Percentiles rank a stretch among this genome's conserved stretches.
These are phyloP conservation scores for Ascochyta koolunga DNA, from an alignment of 2,329 filamentous ascomycete genomes.

Conservation along the genomic window DNA sequence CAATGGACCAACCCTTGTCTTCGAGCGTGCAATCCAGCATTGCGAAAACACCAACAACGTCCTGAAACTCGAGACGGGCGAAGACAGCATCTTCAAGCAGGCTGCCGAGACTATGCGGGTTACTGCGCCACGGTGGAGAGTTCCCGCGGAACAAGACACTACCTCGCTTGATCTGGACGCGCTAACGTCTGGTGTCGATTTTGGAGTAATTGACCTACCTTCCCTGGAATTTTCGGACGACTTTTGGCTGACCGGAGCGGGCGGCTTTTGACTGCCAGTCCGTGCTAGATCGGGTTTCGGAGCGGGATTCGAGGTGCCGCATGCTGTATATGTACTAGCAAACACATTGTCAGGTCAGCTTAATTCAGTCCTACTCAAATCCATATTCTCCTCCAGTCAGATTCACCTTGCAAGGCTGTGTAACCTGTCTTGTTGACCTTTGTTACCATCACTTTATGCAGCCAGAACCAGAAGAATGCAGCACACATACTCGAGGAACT, in stretches of 20 bases:
- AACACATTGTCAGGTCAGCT: not conserved
- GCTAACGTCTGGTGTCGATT: not conserved
- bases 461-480: not conserved
- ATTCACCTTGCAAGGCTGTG: not conserved
- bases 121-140: slow-evolving; percentile 20
- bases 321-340: not conserved
- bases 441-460: not conserved
- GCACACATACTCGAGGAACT: too few relatives aligned
- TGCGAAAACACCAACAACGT: slow-evolving; percentile 15
- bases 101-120: slow-evolving; percentile 20
- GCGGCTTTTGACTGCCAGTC: slow-evolving; percentile 8
- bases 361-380: too few relatives aligned
- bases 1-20: slow-evolving; percentile 13
- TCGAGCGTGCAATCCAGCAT: slow-evolving; percentile 16
- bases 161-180: slow-evolving; percentile 3
- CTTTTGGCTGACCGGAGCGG: slow-evolving; percentile 21
- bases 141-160: not conserved
- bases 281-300: not conserved
- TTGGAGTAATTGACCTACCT: slow-evolving; percentile 9
- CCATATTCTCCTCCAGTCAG: not conserved
- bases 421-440: not conserved
- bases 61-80: slow-evolving; percentile 18
- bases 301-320: not conserved
- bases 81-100: slow-evolving; percentile 23
- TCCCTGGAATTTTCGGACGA: slow-evolving; percentile 24